Evolutionary conservation across 192 early-diverging fungal species (phyloP).

Genomic region (Allomyces javanicus): DNA sequence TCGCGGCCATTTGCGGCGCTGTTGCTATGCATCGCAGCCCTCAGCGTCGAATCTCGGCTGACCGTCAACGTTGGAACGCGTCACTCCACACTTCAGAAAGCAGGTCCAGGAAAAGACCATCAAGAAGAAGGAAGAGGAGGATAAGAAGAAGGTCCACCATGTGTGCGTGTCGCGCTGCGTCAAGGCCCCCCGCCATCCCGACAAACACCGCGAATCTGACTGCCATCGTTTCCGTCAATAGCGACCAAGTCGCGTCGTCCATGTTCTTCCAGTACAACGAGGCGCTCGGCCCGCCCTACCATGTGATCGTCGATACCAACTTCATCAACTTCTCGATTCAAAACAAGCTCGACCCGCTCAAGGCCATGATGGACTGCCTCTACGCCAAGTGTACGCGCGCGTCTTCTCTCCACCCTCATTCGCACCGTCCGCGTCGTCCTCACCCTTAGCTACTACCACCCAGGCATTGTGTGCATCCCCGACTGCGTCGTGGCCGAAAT

Average conservation of each 20-base stretch:
- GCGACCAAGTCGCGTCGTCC: conserved; percentile 72
- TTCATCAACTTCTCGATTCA: conserved; percentile 99
- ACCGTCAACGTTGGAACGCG: neutral
- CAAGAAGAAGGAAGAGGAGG: conserved; percentile 44
- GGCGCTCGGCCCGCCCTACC: conserved; percentile 87
- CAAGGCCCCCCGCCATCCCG: no score
- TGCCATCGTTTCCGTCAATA: conserved; percentile 9
- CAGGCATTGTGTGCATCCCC: conserved; percentile 81
- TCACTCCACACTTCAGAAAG: conserved; percentile 17
- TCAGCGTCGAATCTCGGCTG: no score
- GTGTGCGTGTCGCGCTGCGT: no score
- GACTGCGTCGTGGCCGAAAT: conserved; percentile 98
- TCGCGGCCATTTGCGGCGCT: neutral
- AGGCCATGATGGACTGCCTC: conserved; percentile 98
- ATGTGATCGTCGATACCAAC: conserved; percentile 92
- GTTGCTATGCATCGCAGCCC: neutral
- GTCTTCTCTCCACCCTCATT: neutral
- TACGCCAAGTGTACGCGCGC: conserved; percentile 64
- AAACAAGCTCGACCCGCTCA: conserved; percentile 91
- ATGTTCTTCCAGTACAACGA: conserved; percentile 97
- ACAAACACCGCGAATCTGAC: neutral
- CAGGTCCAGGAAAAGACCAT: conserved; percentile 41
- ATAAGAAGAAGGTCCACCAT: conserved; percentile 47
- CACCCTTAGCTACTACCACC: neutral
- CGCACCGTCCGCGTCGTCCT: neutral